These are phyloP conservation scores for Ogataea pilisensis DNA, from an alignment of 805 yeast genomes.

Conservation along the genomic window DNA sequence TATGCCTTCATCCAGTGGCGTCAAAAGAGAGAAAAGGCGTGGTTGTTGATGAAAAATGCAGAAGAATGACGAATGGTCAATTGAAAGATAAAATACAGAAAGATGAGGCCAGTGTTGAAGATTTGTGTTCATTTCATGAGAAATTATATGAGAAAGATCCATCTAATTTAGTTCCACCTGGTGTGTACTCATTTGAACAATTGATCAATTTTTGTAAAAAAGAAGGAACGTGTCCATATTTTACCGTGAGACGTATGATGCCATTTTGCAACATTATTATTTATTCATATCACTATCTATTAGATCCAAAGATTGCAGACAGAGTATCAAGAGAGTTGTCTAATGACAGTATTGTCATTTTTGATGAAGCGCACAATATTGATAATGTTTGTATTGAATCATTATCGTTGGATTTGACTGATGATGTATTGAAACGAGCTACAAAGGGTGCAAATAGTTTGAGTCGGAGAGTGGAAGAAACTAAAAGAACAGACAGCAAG, in stretches of 20 bases:
- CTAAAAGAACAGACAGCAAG: conserved; percentile 76
- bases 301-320: conserved; percentile 96
- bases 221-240: conserved; percentile 88
- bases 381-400: conserved; percentile 99
- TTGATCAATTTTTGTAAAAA: conserved; percentile 72
- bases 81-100: conserved; percentile 62
- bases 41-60: conserved; percentile 93
- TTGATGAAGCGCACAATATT: conserved; percentile 98
- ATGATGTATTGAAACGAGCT: conserved; percentile 82
- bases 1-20: conserved; percentile 86
- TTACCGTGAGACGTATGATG: conserved; percentile 97
- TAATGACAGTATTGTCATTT: conserved; percentile 88
- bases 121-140: conserved; percentile 86
- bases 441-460: conserved; percentile 80
- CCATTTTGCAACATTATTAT: conserved; percentile 90
- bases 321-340: conserved; percentile 90
- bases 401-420: conserved; percentile 84
- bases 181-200: conserved; percentile 91
- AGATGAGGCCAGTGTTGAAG: conserved; percentile 51
- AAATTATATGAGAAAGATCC: conserved; percentile 83
- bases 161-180: conserved; percentile 82
- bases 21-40: conserved; percentile 86
- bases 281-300: conserved; percentile 91
- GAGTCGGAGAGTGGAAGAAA: conserved; percentile 77
- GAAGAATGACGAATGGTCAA: conserved; percentile 91